Conservation (phyloP, 306 rosid species). For the Astragalus glycyphyllos region DNA sequence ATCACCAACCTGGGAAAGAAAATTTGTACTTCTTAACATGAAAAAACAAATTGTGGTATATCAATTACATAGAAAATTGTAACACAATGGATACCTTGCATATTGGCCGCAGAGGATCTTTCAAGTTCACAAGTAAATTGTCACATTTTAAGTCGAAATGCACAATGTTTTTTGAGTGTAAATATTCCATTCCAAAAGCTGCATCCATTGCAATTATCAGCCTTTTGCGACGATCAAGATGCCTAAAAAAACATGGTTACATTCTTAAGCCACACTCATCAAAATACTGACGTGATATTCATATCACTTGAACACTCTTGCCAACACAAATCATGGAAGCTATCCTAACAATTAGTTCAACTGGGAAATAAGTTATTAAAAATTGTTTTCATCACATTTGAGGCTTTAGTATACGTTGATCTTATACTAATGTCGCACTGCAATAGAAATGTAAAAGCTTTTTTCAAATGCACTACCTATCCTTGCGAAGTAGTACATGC, state of each 20-base stretch:
- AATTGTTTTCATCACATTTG: conserved; percentile 20
- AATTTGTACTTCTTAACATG: conserved; percentile 3
- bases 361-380: conserved; percentile 11
- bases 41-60: background rate
- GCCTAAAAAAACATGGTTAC: conserved; percentile 54
- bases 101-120: conserved; percentile 87
- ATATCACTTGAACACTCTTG: conserved; percentile 18
- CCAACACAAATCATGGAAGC: conserved; percentile 29
- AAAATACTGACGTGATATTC: conserved; percentile 16
- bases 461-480: conserved; percentile 59
- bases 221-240: conserved; percentile 91
- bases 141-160: conserved; percentile 96
- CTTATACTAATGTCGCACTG: background rate
- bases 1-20: conserved; percentile 78
- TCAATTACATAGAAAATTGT: conserved; percentile 17
- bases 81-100: conserved; percentile 69
- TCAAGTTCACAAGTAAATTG: conserved; percentile 89
- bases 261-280: conserved; percentile 11
- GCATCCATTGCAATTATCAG: conserved; percentile 95
- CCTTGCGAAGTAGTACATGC: conserved; percentile 87
- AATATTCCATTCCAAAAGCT: conserved; percentile 98
- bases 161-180: conserved; percentile 91
- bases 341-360: conserved; percentile 10
- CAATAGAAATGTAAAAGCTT: conserved; percentile 40
- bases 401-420: conserved; percentile 14